Base-by-base conservation (phyloP, 306 rosid species). In the Corylus americana region DNA sequence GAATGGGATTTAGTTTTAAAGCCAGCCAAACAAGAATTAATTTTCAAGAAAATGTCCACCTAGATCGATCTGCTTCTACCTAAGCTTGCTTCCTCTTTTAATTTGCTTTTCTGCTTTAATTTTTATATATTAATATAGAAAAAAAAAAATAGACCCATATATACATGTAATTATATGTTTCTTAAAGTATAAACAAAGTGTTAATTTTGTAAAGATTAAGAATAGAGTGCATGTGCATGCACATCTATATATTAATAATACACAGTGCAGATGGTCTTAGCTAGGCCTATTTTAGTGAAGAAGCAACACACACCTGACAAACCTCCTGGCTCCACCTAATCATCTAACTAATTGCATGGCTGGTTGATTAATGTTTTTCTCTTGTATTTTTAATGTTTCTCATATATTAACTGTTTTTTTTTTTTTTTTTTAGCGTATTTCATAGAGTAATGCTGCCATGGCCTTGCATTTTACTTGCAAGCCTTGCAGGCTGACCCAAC, bases 21-120 rank as follows among this genome's bases (percentile, higher is more conserved):
- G 79, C 77, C 83, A 74, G 42, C 89, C 76, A 79, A 71, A 78
- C 79, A 44, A 48, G 27, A 68, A 57, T 49, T 66, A 29, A 29
- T 59, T 58, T 45, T 48, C 73, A 49, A 62, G 70, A 64, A 22
- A 22, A 55, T 55, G 14, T 55, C 77, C 50, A 66, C 22, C 66
- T 37, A 35, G 51, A 18, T 37, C 67, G 45, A 70, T 27, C 9
- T 72, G 25, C 31, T 14, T 48, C 62, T 72, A 10, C 53, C 77
- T 55, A 74, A n/a, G 53, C 51, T 72, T 72, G 62, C n/a, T 72
- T 51, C 16, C 44, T 53, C 76, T 17, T 62, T 62, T 62, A 29
- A 29, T 31, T 62, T 13, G 4, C 13, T 72, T 48, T 20, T 3
- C 8, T 53, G 49, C 48, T 51, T 53, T 71, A 4, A 20, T 1